A percentile compares a stretch with the other conserved stretches of the same genome.
phyloP scores from a whole-genome alignment of 148 eudicot species.

The Rhododendron vialii region DNA sequence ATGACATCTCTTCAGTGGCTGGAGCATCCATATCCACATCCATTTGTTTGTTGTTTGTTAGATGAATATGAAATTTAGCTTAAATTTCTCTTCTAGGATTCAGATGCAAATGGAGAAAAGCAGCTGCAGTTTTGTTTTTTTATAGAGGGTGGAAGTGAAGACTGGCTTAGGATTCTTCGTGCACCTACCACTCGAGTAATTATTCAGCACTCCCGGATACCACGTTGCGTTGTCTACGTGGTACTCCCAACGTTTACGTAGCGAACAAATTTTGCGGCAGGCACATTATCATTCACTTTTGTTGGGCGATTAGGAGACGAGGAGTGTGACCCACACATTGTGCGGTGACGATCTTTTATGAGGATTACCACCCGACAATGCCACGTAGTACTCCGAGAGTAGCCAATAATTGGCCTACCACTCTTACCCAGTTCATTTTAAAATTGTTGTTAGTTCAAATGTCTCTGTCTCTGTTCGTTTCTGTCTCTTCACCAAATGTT shows the following conservation, averaged over 20 bases:
- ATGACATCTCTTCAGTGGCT: slow-evolving; percentile 15
- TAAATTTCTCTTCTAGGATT: not conserved
- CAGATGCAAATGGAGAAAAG: not conserved
- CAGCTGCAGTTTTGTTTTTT: not conserved
- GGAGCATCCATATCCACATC: slow-evolving; percentile 13
- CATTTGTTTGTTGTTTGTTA: not conserved
- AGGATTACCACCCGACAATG: too few species aligned
- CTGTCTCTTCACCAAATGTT: not conserved
- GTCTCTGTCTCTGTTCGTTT: not conserved
- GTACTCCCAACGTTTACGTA: too few species aligned
- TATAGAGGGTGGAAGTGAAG: not conserved
- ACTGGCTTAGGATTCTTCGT: not conserved
- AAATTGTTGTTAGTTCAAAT: not conserved
- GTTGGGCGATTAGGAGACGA: too few species aligned
- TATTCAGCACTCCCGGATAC: too few species aligned
- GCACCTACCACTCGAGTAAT: not conserved
- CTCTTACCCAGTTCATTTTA: not conserved
- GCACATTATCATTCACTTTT: too few species aligned
- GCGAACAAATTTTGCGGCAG: too few species aligned
- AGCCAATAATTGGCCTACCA: not conserved
- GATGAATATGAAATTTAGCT: not conserved
- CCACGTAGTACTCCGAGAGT: too few species aligned
- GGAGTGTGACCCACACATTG: too few species aligned
- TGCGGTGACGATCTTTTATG: too few species aligned
- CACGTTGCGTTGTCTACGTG: too few species aligned